These are phyloP conservation scores for Selaginella tamariscina DNA, from an alignment of 75 land plant species.

Conservation along the genomic window DNA sequence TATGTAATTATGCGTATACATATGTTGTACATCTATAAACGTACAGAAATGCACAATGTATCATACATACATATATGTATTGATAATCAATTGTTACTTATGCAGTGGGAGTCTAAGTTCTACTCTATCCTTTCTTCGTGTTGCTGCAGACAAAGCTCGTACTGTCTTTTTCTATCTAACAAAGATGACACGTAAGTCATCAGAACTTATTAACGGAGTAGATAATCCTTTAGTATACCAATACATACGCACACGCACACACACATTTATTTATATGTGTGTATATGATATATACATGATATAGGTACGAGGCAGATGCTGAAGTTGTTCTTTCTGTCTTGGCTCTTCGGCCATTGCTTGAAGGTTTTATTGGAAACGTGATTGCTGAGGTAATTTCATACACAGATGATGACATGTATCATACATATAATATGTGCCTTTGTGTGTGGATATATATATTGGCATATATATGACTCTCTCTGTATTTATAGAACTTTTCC, in stretches of 20 bases:
- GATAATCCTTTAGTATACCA: not conserved
- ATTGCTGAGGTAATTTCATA: slow-evolving; percentile 58
- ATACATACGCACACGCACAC: not conserved
- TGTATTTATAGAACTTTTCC: no score
- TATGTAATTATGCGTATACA: no score
- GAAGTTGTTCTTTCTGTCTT: slow-evolving; percentile 76
- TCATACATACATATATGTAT: no score
- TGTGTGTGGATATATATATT: no score
- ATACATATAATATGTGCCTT: not conserved
- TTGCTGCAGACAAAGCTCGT: slow-evolving; percentile 71
- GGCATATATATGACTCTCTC: no score
- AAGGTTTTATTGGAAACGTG: slow-evolving; percentile 40
- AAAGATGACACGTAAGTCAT: slow-evolving; percentile 51
- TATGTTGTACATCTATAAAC: no score
- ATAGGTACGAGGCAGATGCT: slow-evolving; percentile 84
- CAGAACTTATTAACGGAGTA: no score
- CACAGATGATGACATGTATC: not conserved
- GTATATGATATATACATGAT: not conserved
- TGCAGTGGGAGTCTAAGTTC: slow-evolving; percentile 74
- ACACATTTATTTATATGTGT: not conserved
- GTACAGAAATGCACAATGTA: no score
- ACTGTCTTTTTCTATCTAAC: slow-evolving; percentile 51
- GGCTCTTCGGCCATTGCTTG: slow-evolving; percentile 65
- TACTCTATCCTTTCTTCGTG: slow-evolving; percentile 68
- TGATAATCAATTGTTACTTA: no score